phyloP scores from a whole-genome alignment of 2,329 filamentous ascomycete species.

The Beauveria australis region DNA sequence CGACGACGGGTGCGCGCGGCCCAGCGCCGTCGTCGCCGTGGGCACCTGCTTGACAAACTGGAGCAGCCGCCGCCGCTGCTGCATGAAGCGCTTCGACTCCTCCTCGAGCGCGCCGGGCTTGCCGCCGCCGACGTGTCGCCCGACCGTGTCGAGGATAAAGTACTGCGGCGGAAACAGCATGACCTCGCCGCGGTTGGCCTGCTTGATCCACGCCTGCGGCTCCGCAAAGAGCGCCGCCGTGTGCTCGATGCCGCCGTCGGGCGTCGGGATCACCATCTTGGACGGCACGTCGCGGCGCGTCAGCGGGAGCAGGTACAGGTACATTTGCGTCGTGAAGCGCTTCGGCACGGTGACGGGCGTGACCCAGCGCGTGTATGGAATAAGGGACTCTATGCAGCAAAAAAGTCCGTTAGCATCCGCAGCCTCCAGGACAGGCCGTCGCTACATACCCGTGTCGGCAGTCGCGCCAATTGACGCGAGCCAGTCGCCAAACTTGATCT shows the following conservation, averaged over 20 bases:
- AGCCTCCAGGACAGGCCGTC: no score
- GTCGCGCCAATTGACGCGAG: slow-evolving; percentile 44
- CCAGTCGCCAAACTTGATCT: slow-evolving; percentile 61
- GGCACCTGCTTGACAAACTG: slow-evolving; percentile 41
- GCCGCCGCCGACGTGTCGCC: slow-evolving; percentile 39
- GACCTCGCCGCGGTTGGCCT: slow-evolving; percentile 56
- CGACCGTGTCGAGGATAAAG: slow-evolving; percentile 57
- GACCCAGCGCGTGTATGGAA: slow-evolving; percentile 87
- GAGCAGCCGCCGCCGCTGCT: slow-evolving; percentile 44
- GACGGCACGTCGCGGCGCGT: slow-evolving; percentile 21
- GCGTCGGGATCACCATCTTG: slow-evolving; percentile 56
- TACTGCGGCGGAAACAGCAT: slow-evolving; percentile 88
- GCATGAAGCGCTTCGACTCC: slow-evolving; percentile 28
- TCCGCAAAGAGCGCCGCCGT: slow-evolving; percentile 73
- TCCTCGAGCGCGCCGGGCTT: slow-evolving; percentile 18
- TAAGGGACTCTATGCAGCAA: slow-evolving; percentile 35
- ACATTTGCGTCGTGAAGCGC: slow-evolving; percentile 94
- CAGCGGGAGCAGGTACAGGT: slow-evolving; percentile 75
- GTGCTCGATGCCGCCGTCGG: slow-evolving; percentile 58
- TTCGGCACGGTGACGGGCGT: slow-evolving; percentile 66
- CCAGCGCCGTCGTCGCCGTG: slow-evolving; percentile 32
- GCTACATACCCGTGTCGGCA: slow-evolving; percentile 53
- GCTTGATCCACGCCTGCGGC: slow-evolving; percentile 59
- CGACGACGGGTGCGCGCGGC: slow-evolving; percentile 32
- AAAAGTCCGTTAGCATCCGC: neutral